Evolutionary conservation across 2,329 filamentous ascomycete species (phyloP).

Genomic region (Aureobasidium sp.): DNA sequence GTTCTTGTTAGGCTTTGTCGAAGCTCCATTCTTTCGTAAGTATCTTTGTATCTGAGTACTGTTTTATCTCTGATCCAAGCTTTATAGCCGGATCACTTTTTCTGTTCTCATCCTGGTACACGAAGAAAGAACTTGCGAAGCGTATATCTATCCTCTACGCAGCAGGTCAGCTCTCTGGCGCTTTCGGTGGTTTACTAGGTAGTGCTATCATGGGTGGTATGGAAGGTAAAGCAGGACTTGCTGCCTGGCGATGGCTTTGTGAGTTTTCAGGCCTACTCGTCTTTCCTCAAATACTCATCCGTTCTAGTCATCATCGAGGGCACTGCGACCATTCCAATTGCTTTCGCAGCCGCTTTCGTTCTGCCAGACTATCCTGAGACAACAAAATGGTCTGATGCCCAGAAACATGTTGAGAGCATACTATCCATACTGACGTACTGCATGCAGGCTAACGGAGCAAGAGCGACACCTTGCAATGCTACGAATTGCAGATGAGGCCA

Average conservation of each 20-base stretch:
- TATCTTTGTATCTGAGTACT: not conserved
- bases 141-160: constrained; percentile 52
- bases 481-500: constrained; percentile 56
- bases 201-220: constrained; percentile 27
- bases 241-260: not conserved
- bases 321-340: constrained; percentile 29
- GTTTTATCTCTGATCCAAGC: not conserved
- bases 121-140: constrained; percentile 67
- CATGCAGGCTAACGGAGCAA: constrained; percentile 43
- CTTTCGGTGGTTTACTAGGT: constrained; percentile 55
- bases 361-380: constrained; percentile 59
- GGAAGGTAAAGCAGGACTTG: constrained; percentile 44
- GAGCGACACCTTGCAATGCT: constrained; percentile 61
- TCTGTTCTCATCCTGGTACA: constrained; percentile 47
- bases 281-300: not conserved
- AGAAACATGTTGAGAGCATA: not conserved
- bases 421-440: no score
- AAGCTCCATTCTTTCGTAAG: constrained; percentile 45
- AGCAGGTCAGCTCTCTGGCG: constrained; percentile 52
- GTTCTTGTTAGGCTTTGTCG: constrained; percentile 46
- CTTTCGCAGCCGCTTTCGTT: constrained; percentile 33
- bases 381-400: constrained; percentile 47
- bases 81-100: constrained; percentile 36
- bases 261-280: constrained; percentile 26
- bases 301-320: constrained; percentile 40